Evolutionary conservation across 2,329 filamentous ascomycete species (phyloP).

Genomic region (Aspergillus transmontanensis): DNA sequence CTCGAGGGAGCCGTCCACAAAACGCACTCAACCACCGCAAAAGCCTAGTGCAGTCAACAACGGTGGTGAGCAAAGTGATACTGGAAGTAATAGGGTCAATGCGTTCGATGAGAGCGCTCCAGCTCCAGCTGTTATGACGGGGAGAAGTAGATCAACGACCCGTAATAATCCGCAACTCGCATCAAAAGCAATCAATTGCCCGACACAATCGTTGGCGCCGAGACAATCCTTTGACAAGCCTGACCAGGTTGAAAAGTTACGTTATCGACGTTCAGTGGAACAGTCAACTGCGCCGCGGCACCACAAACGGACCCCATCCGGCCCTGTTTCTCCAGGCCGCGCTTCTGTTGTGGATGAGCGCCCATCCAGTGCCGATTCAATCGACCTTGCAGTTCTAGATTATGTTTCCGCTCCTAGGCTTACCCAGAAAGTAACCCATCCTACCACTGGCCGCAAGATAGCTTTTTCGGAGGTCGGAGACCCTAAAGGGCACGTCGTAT

Average conservation of each 20-base stretch:
- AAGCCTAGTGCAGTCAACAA: conserved; percentile 5
- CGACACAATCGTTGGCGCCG: conserved; percentile 25
- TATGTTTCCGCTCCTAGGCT: conserved; percentile 82
- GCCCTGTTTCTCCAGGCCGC: conserved; percentile 41
- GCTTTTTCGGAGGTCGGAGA: conserved; percentile 97
- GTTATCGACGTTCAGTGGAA: conserved; percentile 33
- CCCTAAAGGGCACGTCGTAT: conserved; percentile 84
- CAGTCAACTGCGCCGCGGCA: conserved; percentile 28
- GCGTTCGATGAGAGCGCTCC: conserved; percentile 65
- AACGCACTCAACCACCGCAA: conserved; percentile 19
- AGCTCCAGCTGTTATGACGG: conserved; percentile 68
- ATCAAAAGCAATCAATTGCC: conserved; percentile 30
- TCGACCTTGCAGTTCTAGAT: conserved; percentile 82
- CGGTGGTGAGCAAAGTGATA: neutral
- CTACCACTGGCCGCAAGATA: conserved; percentile 82
- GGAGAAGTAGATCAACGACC: conserved; percentile 46
- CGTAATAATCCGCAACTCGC: conserved; percentile 29
- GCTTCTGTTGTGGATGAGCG: conserved; percentile 65
- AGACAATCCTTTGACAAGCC: conserved; percentile 33
- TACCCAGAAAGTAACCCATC: conserved; percentile 84
- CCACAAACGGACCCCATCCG: conserved; percentile 44
- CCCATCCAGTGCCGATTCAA: conserved; percentile 77
- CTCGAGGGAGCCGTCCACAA: conserved; percentile 14
- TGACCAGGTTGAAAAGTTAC: conserved; percentile 31
- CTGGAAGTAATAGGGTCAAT: conserved; percentile 5